Base-by-base conservation (phyloP, 352 stramenopile genomes). In the Saprolegnia parasitica region DNA sequence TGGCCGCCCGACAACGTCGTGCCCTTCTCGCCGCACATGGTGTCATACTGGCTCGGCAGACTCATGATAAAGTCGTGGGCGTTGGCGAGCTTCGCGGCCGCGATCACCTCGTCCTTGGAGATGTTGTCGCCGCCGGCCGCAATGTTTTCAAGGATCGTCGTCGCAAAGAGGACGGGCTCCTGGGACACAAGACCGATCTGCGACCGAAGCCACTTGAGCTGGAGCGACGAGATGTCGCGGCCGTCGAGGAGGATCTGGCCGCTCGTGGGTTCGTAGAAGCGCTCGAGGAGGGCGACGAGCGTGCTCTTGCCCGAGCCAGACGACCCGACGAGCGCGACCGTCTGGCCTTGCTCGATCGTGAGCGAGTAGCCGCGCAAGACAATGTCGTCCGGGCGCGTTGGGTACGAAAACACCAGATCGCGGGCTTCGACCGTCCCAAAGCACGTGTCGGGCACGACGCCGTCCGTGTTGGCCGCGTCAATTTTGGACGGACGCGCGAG, bases 101-200 rank as follows among this genome's bases (percentile, higher is more conserved):
- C 96, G 82, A 71, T 90, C 21, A 90, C 82, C 71, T 90, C 81
- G 26, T 86, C 81, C 11, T 81, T 76, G 21, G 77, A 90, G 40
- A 83, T 83, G 64, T 77, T 73, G 18, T 77, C 77, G 20, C 73
- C 81, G 39, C 84, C 90, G 37, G 82, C 88, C 6, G 75, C 73
- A 68, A 99, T 95, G 71, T 98, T 98, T n/a, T 98, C 82, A 3
- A 73, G 63, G 61, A 98, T 96, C 0, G 80, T 91, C n/a, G 77
- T 83, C 16, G 87, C 86, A 74, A 97, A 97, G 21, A 98, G 77
- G 26, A 90, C 87, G n/a, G 90, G 88, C 63, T 96, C 84, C 73
- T 98, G 92, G 0, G 78, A 87, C 0, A 94, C 86, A 0, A 96
- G 68, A 8, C 84, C 76, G 35, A 85, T 89, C 65, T 93, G 78